These are phyloP conservation scores for Punica granatum DNA, from an alignment of 345 rosid genomes.

Conservation along the genomic window DNA sequence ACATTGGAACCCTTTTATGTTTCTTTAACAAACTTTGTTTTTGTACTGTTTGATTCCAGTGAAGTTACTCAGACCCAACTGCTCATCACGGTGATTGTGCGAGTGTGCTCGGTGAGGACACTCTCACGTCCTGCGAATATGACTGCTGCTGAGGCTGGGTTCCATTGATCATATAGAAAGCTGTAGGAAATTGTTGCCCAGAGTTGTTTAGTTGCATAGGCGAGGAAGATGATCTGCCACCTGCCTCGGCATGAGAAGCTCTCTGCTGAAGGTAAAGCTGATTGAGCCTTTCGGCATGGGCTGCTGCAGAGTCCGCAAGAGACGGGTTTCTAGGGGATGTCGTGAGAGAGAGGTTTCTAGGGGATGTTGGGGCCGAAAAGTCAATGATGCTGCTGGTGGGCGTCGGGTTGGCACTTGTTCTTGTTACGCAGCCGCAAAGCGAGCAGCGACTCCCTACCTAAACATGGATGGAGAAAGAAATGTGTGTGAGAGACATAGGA, in stretches of 20 bases:
- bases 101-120: background rate
- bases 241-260: background rate
- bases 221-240: too few species aligned
- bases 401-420: slow-evolving; percentile 20
- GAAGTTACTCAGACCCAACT: background rate
- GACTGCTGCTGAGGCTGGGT: background rate
- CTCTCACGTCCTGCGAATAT: background rate
- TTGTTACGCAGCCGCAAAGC: slow-evolving; percentile 20
- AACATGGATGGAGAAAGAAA: background rate
- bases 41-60: too few species aligned
- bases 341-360: slow-evolving; percentile 1
- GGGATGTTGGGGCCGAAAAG: slow-evolving; percentile 29
- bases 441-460: slow-evolving; percentile 19
- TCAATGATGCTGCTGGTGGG: slow-evolving; percentile 27
- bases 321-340: too few species aligned
- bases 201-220: background rate
- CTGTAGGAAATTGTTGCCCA: background rate
- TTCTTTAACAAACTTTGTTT: too few species aligned
- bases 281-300: background rate
- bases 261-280: background rate
- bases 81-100: background rate
- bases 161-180: background rate
- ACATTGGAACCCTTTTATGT: too few species aligned
- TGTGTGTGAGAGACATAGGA: too few species aligned
- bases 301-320: background rate